A percentile compares a stretch with the other conserved stretches of the same genome.
Evolutionary conservation across 2,329 filamentous ascomycete species (phyloP).

Genomic region (Penicillium aurantiogriseum): DNA sequence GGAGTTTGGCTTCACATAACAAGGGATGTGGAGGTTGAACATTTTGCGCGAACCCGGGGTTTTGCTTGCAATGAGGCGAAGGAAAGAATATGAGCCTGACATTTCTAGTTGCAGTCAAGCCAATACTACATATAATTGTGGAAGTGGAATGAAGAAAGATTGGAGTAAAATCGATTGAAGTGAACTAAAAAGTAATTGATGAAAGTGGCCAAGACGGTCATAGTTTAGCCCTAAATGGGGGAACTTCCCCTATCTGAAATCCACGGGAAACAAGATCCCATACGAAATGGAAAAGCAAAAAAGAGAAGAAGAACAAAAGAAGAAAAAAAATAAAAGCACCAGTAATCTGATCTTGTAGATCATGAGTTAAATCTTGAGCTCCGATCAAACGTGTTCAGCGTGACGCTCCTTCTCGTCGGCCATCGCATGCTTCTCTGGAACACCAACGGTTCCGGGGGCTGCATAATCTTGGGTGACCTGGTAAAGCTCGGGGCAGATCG

Average conservation of each 20-base stretch:
- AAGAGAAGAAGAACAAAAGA: neutral
- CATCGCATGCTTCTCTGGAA: neutral
- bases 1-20: constrained; percentile 66
- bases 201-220: neutral
- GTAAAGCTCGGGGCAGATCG: constrained; percentile 51
- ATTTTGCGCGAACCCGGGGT: constrained; percentile 1
- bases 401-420: neutral
- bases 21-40: constrained; percentile 58
- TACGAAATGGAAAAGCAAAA: neutral
- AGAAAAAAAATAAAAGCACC: neutral
- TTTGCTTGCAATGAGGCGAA: constrained; percentile 14
- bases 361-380: neutral
- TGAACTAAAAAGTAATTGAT: neutral
- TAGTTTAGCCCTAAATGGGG: constrained; percentile 1
- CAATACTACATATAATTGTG: neutral
- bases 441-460: neutral
- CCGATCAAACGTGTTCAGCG: neutral
- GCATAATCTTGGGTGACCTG: constrained; percentile 6
- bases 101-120: neutral
- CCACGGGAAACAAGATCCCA: neutral
- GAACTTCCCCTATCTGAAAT: neutral
- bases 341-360: neutral
- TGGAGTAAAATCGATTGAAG: neutral
- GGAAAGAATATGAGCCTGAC: constrained; percentile 4
- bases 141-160: neutral